Evolutionary conservation across 2,329 filamentous ascomycete species (phyloP), one percentile per base, ranked within the genome.

Genomic region (Xylariaceae sp.): DNA sequence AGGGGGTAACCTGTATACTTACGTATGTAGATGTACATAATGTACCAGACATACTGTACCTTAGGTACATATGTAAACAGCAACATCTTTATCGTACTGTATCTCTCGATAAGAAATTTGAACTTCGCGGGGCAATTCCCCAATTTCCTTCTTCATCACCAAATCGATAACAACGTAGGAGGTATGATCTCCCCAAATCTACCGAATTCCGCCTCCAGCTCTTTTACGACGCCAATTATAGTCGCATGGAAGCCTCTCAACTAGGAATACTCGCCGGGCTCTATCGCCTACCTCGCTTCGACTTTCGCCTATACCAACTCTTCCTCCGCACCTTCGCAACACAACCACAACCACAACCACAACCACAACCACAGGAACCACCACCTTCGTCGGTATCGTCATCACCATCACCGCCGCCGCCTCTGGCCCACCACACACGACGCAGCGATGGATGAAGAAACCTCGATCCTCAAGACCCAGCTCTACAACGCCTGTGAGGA

Each of bases 401-500:
- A 26, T 26, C 23, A 26, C 23, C 23, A 26, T 9, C 23, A 4
- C 9, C 23, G 23, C 23, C 23, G 44, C 42, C 46, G 48, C 26
- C 41, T 46, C 20, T 18, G 26, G 43, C 32, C 14, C 23, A 26
- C 40, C 10, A 10, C 26, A n/a, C n/a, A n/a, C n/a, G n/a, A n/a
- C 20, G 44, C 20, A 57, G 60, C 46, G 6, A 71, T 70, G 69
- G 67, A 69, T 52, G 68, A 71, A 5, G 56, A 70, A 43, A 68
- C 62, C 2, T 52, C 62, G 5, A 40, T 83, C 53, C 78, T 81
- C 67, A 85, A 86, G 67, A 75, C 82, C 61, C 76, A 78, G 14
- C 79, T 86, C 41, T 86, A 86, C 72, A 79, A 83, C 47, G 77
- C 78, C 29, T 83, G 81, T 64, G 75, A 76, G 62, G 79, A 82